These are phyloP conservation scores for Termitomyces titanicus DNA, from an alignment of 768 basidiomycete genomes.

Conservation along the genomic window DNA sequence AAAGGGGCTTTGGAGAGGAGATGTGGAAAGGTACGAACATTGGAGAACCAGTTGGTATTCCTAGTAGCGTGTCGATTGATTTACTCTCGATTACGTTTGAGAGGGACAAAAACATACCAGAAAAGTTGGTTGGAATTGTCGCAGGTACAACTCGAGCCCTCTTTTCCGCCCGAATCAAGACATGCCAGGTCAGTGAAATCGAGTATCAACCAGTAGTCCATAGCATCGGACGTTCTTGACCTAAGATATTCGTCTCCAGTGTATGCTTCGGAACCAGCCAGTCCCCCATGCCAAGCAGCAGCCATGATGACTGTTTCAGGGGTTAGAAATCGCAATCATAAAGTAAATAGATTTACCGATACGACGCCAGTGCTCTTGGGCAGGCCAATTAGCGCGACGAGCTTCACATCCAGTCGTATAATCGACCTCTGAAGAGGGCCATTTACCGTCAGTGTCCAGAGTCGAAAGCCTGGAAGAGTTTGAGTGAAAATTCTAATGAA, in stretches of 20 bases:
- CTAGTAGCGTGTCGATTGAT: constrained; percentile 16
- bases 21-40: constrained; percentile 23
- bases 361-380: constrained; percentile 47
- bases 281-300: constrained; percentile 48
- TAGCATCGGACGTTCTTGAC: constrained; percentile 32
- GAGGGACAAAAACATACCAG: constrained; percentile 20
- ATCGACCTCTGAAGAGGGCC: constrained; percentile 41
- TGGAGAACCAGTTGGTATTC: constrained; percentile 56
- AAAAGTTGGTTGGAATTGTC: constrained; percentile 33
- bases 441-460: constrained; percentile 30
- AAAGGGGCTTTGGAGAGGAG: background rate
- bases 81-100: background rate
- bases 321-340: background rate
- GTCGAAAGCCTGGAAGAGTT: constrained; percentile 13
- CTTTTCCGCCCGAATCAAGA: constrained; percentile 39
- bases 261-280: constrained; percentile 33
- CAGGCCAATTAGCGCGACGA: constrained; percentile 56
- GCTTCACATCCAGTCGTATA: constrained; percentile 51
- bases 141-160: constrained; percentile 40
- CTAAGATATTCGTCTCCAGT: constrained; percentile 30
- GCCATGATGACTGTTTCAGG: constrained; percentile 39
- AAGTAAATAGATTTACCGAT: constrained; percentile 25
- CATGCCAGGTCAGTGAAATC: constrained; percentile 47
- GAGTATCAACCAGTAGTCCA: constrained; percentile 50
- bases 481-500: background rate